Base-by-base conservation (phyloP, 768 basidiomycete genomes). In the Lactarius deliciosus region DNA sequence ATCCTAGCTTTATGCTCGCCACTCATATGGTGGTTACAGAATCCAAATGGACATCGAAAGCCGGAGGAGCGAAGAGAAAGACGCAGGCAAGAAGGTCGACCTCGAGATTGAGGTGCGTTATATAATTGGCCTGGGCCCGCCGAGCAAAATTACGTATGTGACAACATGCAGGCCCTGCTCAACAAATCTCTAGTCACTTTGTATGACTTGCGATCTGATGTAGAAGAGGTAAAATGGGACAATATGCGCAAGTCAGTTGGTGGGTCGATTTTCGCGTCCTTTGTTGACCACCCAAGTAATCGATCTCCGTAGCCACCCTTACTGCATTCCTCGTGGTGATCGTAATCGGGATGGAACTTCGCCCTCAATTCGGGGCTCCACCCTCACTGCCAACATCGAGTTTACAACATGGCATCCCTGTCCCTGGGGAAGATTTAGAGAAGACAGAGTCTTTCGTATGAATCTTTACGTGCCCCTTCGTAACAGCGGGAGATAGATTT, bases 31-130 rank as follows among this genome's bases (percentile, higher is more conserved):
- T 61, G n/a, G 40, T 59, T 56, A 41, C 66, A 97, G 95, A 73
- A 92, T 96, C 60, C 95, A 98, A 76, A 94, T 98, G 88, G 97
- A 99, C 64, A 82, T 98, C 66, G 94, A 96, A 73, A 94, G 88
- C 68, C 83, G 96, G 64, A 98, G 95, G 80, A 93, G 90, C 70
- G 97, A 98, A 75, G 85, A 88, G 16, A 90, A 88, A 73, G 82
- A 87, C 1, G 95, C 98, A 60, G 73, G 92, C 66, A 96, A 95
- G 77, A 83, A 82, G 61, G 87, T 89, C 71, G 94, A 94, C 71
- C 90, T 98, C 66, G 79, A 80, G 41, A 93, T 96, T 45, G 92
- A 94, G 83, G 92, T 90, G 50, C 22, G 80, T 74, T 4, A 25
- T 57, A 63, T 60, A 32, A 30, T 64, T 60, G 57, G 13, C 57